Conservation (phyloP, 2,329 filamentous ascomycete species). For the Tetracladium maxilliforme region DNA sequence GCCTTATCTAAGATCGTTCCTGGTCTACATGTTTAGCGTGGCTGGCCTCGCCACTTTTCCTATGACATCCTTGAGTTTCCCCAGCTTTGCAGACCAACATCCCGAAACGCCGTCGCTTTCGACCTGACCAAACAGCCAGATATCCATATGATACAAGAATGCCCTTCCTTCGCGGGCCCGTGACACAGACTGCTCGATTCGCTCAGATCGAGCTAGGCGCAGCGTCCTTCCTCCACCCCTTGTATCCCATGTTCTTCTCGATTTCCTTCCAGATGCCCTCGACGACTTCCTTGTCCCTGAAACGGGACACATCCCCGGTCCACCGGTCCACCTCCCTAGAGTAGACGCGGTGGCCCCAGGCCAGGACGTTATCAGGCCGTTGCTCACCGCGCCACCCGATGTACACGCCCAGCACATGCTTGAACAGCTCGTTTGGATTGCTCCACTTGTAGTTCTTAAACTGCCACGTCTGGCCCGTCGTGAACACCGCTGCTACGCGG, state of each 20-base stretch:
- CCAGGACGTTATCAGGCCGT: conserved; percentile 60
- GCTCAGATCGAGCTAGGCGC: conserved; percentile 38
- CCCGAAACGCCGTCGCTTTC: too few relatives aligned
- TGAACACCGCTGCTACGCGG: conserved; percentile 90
- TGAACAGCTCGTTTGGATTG: conserved; percentile 76
- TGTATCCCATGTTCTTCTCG: conserved; percentile 73
- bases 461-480: conserved; percentile 94
- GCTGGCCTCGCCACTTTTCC: too few relatives aligned
- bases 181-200: too few relatives aligned
- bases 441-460: conserved; percentile 98
- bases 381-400: conserved; percentile 84
- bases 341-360: conserved; percentile 76
- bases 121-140: too few relatives aligned
- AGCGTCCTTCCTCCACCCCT: conserved; percentile 67
- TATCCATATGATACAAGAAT: too few relatives aligned
- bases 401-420: conserved; percentile 73
- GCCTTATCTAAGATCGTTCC: too few relatives aligned
- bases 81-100: too few relatives aligned
- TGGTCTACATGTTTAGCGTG: too few relatives aligned
- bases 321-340: conserved; percentile 75
- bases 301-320: conserved; percentile 33
- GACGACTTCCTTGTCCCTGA: conserved; percentile 84
- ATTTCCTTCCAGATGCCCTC: conserved; percentile 86
- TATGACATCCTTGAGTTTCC: too few relatives aligned
- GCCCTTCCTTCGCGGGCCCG: too few relatives aligned